phyloP scores from a whole-genome alignment of 2,329 filamentous ascomycete genomes.

The Hypocreales sp. region DNA sequence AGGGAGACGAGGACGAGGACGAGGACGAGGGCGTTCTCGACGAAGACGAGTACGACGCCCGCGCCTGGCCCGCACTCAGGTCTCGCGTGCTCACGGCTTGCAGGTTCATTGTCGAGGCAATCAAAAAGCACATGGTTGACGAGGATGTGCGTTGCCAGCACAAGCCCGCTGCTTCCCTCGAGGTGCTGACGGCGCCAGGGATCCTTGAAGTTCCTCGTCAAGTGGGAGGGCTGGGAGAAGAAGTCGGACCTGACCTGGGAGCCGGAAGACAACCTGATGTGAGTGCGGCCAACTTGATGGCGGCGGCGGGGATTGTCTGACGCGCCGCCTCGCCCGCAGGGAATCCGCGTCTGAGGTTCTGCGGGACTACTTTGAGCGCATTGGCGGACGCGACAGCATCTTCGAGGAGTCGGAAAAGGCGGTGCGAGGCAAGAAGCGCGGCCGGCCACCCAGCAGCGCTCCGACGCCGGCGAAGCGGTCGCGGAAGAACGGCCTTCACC shows the following conservation, averaged over 20 bases:
- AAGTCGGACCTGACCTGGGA: constrained; percentile 65
- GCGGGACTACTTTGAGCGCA: constrained; percentile 42
- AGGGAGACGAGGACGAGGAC: constrained; percentile 17
- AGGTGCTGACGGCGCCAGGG: constrained; percentile 25
- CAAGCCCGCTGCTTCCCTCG: no score
- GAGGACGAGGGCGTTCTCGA: constrained; percentile 20
- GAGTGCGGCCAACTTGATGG: constrained; percentile 4
- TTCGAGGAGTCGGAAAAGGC: constrained; percentile 34
- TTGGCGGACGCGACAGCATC: constrained; percentile 48
- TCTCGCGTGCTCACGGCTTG: constrained; percentile 2
- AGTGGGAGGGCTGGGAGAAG: constrained; percentile 67
- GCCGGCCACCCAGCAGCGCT: constrained; percentile 25
- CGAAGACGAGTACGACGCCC: constrained; percentile 26
- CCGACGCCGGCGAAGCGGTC: constrained; percentile 26
- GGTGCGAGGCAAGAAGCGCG: constrained; percentile 40
- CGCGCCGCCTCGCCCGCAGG: no score
- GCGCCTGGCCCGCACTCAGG: no score
- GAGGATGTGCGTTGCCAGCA: constrained; percentile 28
- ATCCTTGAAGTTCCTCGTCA: constrained; percentile 49
- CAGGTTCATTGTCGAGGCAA: constrained; percentile 63
- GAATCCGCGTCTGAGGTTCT: constrained; percentile 45
- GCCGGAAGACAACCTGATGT: constrained; percentile 46
- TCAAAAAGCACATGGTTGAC: constrained; percentile 48
- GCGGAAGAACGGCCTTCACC: constrained; percentile 33
- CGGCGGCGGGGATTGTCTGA: no score